Evolutionary conservation across 2,329 filamentous ascomycete genomes (phyloP).

Genomic region (Colletotrichum lindemuthianum): DNA sequence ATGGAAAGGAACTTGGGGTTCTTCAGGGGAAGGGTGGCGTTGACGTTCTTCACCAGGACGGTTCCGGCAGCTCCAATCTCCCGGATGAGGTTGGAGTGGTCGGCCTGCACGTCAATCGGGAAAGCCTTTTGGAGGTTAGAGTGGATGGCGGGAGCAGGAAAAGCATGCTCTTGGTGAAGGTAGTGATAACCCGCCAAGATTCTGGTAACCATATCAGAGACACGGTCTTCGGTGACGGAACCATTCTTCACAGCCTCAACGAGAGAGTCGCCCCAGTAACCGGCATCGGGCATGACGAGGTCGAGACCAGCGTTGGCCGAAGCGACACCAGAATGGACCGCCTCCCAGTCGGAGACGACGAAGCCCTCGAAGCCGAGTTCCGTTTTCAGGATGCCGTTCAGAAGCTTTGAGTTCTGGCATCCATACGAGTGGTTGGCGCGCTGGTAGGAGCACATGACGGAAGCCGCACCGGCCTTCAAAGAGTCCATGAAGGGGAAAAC

Average conservation of each 20-base stretch:
- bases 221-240: constrained; percentile 61
- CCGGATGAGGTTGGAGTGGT: constrained; percentile 20
- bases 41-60: constrained; percentile 80
- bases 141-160: constrained; percentile 66
- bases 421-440: constrained; percentile 77
- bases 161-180: constrained; percentile 58
- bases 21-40: constrained; percentile 69
- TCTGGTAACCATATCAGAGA: constrained; percentile 70
- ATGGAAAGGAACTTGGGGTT: constrained; percentile 64
- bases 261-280: constrained; percentile 64
- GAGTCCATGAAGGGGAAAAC: constrained; percentile 78
- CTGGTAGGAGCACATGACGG: constrained; percentile 74
- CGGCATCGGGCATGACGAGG: constrained; percentile 71
- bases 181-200: constrained; percentile 69
- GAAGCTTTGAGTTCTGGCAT: constrained; percentile 74
- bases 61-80: constrained; percentile 64
- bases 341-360: constrained; percentile 74
- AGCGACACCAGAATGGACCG: constrained; percentile 59
- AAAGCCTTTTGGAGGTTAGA: constrained; percentile 61
- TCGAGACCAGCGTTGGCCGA: constrained; percentile 74
- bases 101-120: constrained; percentile 44
- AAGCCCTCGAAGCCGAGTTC: constrained; percentile 72
- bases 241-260: constrained; percentile 69
- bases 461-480: constrained; percentile 67
- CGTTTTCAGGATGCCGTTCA: constrained; percentile 74